Base-by-base conservation (phyloP, 208 protist species). In the Phytomonas sp. region DNA sequence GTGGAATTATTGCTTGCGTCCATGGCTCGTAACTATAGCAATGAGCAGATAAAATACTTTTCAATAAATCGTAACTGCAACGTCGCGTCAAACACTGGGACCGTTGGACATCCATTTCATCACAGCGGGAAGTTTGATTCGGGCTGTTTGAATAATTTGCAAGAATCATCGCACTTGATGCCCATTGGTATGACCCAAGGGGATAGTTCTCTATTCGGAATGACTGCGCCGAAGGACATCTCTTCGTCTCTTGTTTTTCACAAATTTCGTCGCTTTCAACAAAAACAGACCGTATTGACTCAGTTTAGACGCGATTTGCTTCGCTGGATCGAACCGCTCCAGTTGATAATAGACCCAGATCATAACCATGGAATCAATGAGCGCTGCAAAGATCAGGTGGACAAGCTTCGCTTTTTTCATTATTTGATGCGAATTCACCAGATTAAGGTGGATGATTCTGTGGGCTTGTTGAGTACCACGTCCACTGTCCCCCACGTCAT, bases 1-100 rank as follows among this genome's bases (percentile, higher is more conserved):
- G 82, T 83, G 11, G 78, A 83, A 70, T 34, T 83, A 60, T 61
- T 83, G 36, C 10, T 78, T 56, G 72, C 71, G 37, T 71, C 70
- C 45, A 72, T 83, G 29, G 70, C 70, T 19, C 45, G 45, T 26
- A 56, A 56, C 6, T 56, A 56, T 56, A 56, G 45, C 45, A 12
- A 56, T 6, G 45, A 56, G 19, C 45, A 56, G 19, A 26, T 56
- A 23, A 56, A 56, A 56, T 19, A 56, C 23, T 0, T 56, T 19
- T 56, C 45, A 56, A n/a, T 42, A 12, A 42, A 65, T n/a, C 29
- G 64, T 8, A n/a, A n/a, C 19, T 23, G 29, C 64, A 29, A 40
- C 29, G 68, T 59, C 23, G 29, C 60, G 60, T 29, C 32, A 29
- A 63, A 36, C 45, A 36, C 66, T n/a, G 61, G 16, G 26, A 42